These are phyloP conservation scores for Xylaria sp. DNA, from an alignment of 2,329 filamentous ascomycete genomes.

Conservation along the genomic window DNA sequence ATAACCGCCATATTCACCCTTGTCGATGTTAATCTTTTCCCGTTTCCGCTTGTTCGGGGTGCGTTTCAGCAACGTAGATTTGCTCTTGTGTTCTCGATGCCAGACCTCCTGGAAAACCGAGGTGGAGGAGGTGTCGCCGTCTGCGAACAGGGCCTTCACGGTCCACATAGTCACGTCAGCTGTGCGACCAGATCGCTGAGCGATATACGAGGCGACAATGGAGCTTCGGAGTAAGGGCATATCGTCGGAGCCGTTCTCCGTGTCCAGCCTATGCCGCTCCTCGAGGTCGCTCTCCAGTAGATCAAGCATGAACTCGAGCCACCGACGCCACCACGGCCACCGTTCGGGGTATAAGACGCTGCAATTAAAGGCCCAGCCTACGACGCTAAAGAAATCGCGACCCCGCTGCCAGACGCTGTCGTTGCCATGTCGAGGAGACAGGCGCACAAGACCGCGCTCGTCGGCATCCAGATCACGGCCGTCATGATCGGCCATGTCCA, in stretches of 20 bases:
- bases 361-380: constrained; percentile 95
- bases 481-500: constrained; percentile 59
- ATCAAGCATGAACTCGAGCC: constrained; percentile 83
- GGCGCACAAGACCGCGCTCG: constrained; percentile 61
- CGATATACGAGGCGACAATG: constrained; percentile 71
- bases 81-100: constrained; percentile 68
- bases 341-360: constrained; percentile 76
- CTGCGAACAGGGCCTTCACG: constrained; percentile 74
- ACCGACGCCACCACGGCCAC: constrained; percentile 84
- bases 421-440: constrained; percentile 70
- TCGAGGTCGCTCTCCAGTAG: constrained; percentile 78
- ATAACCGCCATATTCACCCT: constrained; percentile 70
- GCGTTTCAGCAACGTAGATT: constrained; percentile 48
- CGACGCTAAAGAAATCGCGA: constrained; percentile 87
- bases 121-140: constrained; percentile 65
- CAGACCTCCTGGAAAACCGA: constrained; percentile 74
- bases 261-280: constrained; percentile 64
- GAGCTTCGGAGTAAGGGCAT: constrained; percentile 60
- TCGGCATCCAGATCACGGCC: constrained; percentile 62
- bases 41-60: constrained; percentile 63
- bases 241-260: constrained; percentile 48
- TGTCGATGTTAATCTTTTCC: constrained; percentile 65
- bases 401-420: constrained; percentile 79
- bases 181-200: constrained; percentile 58
- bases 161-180: constrained; percentile 62